Base-by-base conservation (phyloP, 129 eudicot genomes). In the Gnaphalium uliginosum region DNA sequence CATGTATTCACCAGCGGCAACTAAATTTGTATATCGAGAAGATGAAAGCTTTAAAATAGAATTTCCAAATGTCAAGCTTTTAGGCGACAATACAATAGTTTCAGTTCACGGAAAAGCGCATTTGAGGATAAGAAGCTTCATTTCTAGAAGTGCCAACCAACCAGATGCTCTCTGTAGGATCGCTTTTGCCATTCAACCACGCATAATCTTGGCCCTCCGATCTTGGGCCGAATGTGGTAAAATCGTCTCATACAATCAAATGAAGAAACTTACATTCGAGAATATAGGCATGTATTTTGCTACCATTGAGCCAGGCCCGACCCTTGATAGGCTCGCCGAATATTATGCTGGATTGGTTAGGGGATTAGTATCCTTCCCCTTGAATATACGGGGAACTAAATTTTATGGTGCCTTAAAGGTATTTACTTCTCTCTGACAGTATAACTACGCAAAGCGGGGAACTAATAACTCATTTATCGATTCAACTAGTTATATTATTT, bases 131-230 rank as follows among this genome's bases (percentile, higher is more conserved):
- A 82, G 83, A 71, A 78, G 66, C 73, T 86, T 86, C 63, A 78
- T 91, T 4, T 18, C 82, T 0, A 85, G 80, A 60, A 87, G 87
- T 68, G 60, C 87, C 19, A 91, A 85, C 65, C 96, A 83, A 35
- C 96, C 92, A 5, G 85, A 89, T 24, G 81, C 92, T 56, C 97
- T 91, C 32, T 80, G 86, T 0, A 21, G 65, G 66, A 85, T 91
- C 1, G 87, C 91, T 23, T 37, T 11, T 53, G 63, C 73, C 30
- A 80, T 87, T 17, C 97, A 91, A 61, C 92, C 97, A 6, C 82
- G 86, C 18, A 35, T 91, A 37, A 71, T 81, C 25, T 26, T 84
- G 0, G 86, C 86, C 82, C 96, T 91, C 19, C 67, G 73, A 4
- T 83, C 83, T 8, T 91, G 92, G 97, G 77, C 87, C 14, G 14